Evolutionary conservation across 306 rosid genomes (phyloP), one percentile per base, ranked within the genome.

Genomic region (Cajanus cajan): DNA sequence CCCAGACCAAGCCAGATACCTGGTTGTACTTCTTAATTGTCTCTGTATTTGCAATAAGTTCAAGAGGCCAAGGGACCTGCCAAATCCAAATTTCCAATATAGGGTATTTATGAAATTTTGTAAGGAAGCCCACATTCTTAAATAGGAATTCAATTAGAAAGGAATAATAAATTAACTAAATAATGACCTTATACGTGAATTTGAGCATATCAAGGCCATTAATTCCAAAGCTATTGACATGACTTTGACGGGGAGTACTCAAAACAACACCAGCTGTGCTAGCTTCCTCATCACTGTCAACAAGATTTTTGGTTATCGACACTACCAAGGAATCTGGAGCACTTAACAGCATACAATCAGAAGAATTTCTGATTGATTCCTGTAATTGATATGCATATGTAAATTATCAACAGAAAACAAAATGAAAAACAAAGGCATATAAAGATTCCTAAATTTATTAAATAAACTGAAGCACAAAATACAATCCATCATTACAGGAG

Each of bases 1-100:
- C 37, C 59, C 24, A 67, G 58, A 69, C 14, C 55, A 86, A 47
- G 58, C 76, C 28, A 79, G 43, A 74, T 71, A 92, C 98, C 92
- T 92, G 97, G 84, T 95, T 92, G 88, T 95, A 95, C 87, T 92
- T 95, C 92, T 89, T 95, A 72, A 92, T 90, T 15, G 98, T 96
- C 83, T 95, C 98, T 0, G 89, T 67, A 52, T 95, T 95, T 83
- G 96, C 98, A 87, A 95, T 91, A 47, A 95, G 97, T 78, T 95
- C 98, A 78, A 95, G 98, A 65, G 98, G 98, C 98, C 98, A 95
- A 74, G 98, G 88, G 51, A 95, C 94, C 98, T 95, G 89, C 80
- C 83, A 84, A 64, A 76, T 79, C 54, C 70, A 74, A 79, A 65
- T 63, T 74, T 82, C 37, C 68, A 67, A 65, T 68, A 66, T 59